phyloP scores from a whole-genome alignment of 176 grass and related monocot species.

The Saccharum spontaneum region DNA sequence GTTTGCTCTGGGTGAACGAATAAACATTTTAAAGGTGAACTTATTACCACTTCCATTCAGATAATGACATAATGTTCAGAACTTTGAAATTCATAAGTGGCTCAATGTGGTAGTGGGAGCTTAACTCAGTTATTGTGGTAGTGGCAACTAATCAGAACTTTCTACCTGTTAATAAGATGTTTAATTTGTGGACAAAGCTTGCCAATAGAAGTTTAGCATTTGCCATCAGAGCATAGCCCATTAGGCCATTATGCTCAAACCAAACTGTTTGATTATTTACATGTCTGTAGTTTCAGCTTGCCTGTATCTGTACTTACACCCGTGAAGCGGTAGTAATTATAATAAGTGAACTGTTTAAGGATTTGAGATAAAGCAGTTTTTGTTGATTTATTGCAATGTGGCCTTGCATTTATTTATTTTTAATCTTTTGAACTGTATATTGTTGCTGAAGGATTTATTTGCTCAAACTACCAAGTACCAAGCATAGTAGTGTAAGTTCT shows the following conservation, averaged over 20 bases:
- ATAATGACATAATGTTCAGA: neutral
- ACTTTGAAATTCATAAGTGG: neutral
- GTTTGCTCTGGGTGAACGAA: constrained; percentile 96
- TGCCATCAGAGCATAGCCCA: neutral
- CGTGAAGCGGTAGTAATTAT: neutral
- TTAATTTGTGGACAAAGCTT: constrained; percentile 5
- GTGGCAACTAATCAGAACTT: neutral
- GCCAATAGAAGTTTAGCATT: neutral
- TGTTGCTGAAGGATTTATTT: constrained; percentile 11
- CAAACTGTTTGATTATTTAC: neutral
- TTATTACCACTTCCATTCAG: neutral
- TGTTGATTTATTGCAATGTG: neutral
- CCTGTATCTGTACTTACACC: neutral
- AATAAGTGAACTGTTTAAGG: constrained; percentile 9
- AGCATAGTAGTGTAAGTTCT: constrained; percentile 13
- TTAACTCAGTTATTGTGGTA: neutral
- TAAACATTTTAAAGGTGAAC: constrained; percentile 87
- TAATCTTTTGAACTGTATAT: neutral
- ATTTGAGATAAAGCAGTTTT: neutral
- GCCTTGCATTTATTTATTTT: neutral
- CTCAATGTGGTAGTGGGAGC: neutral
- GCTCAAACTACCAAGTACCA: neutral
- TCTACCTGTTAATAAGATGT: neutral
- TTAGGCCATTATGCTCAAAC: neutral
- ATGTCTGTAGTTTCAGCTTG: neutral